Percentiles rank a stretch among this genome's conserved stretches.
These are phyloP conservation scores for Rauvolfia tetraphylla DNA, from an alignment of 257 asterid genomes.

Conservation along the genomic window DNA sequence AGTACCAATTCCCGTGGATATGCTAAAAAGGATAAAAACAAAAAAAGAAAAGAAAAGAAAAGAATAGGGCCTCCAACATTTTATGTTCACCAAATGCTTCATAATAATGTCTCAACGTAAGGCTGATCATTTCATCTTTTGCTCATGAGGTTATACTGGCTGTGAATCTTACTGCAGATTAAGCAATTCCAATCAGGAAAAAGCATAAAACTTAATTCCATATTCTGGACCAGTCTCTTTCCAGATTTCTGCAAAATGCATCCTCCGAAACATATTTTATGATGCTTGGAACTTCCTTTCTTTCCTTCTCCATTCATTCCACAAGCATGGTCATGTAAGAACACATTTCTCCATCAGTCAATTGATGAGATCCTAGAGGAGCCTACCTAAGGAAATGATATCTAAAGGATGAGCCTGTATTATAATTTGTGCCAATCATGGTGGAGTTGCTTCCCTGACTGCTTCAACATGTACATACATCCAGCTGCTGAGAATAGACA, in stretches of 20 bases:
- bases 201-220: background rate
- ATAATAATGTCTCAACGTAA: background rate
- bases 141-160: background rate
- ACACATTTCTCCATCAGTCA: background rate
- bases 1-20: background rate
- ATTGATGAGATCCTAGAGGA: background rate
- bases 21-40: background rate
- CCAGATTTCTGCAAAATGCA: background rate
- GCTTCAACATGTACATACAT: slow-evolving; percentile 68
- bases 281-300: background rate
- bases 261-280: background rate
- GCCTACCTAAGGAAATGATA: background rate
- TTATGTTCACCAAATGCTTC: background rate
- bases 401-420: slow-evolving; percentile 1
- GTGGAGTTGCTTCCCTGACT: slow-evolving; percentile 68
- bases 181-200: background rate
- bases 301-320: slow-evolving; percentile 5
- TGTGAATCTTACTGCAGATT: background rate
- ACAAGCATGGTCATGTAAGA: background rate
- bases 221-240: background rate
- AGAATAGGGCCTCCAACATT: background rate
- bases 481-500: slow-evolving; percentile 70
- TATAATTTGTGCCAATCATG: slow-evolving; percentile 58
- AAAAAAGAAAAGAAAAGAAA: background rate
- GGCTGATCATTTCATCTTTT: background rate